Base-by-base conservation (phyloP, 176 grass and related monocot species). In the Cenchrus americanus region DNA sequence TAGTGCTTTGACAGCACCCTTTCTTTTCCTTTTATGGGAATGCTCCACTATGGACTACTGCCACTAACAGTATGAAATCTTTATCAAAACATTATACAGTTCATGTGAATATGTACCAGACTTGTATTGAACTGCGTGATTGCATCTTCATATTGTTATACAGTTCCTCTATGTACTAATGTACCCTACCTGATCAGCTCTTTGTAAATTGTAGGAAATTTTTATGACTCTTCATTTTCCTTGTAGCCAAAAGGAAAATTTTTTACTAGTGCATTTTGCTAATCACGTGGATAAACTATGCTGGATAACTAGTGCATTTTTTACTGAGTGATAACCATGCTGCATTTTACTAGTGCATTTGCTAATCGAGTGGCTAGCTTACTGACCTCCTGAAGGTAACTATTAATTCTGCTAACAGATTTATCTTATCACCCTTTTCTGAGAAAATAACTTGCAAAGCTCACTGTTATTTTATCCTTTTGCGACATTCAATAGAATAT, bases 11-110 rank as follows among this genome's bases (percentile, higher is more conserved):
- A 69, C 51, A 57, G 19, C 51, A 67, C 22, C 30, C 23, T 87
- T 62, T 47, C 9, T 67, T 61, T 82, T 62, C 71, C 9, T 63
- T 83, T 77, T 76, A 69, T 87, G 64, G 43, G 58, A 82, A 82
- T 71, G 73, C 43, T 83, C 64, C 86, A 82, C 53, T 71, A 68
- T 50, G 24, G 6, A 40, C 37, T 81, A 81, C 64, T 69, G 32
- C 14, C 10, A 73, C 47, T 47, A 58, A 87, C 69, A 62, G 53
- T 32, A 43, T 21, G 43, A 54, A 61, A 70, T 58, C 55, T 83
- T 69, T 71, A 69, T 76, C 46, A 70, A 19, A 5, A 71, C 46
- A 37, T 82, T 83, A 34, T 44, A 37, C 65, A 53, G 52, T 14
- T 12, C 63, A 63, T 64, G n/a, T 53, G 8, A 58, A 61, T 21